Percentiles rank a stretch among this genome's conserved stretches.
These are phyloP conservation scores for Cercospora sp. DNA, from an alignment of 2,329 filamentous ascomycete genomes.

Conservation along the genomic window DNA sequence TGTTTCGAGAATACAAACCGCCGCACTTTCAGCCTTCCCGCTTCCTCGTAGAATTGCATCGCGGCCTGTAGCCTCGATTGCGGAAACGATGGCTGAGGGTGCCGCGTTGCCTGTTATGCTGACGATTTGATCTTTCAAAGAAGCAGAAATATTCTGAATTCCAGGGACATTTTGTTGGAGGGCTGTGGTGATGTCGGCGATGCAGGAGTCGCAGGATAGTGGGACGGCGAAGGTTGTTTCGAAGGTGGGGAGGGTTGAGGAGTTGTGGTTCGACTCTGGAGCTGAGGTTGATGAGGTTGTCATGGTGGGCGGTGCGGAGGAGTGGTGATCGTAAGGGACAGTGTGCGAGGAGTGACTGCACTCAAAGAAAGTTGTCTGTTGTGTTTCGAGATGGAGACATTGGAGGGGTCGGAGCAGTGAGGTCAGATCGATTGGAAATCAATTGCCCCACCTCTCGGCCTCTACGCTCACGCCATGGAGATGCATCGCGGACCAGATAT, in stretches of 20 bases:
- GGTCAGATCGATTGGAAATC: slow-evolving; percentile 13
- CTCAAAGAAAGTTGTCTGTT: slow-evolving; percentile 4
- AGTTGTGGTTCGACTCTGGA: background rate
- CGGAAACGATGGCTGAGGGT: slow-evolving; percentile 83
- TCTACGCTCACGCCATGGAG: background rate
- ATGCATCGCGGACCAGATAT: background rate
- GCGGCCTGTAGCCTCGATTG: slow-evolving; percentile 85
- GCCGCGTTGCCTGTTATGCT: slow-evolving; percentile 86
- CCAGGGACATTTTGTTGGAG: slow-evolving; percentile 65
- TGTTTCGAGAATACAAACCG: slow-evolving; percentile 95
- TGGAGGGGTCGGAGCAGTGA: slow-evolving; percentile 8
- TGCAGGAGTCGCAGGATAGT: slow-evolving; percentile 85
- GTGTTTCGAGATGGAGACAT: slow-evolving; percentile 2
- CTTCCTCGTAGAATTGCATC: slow-evolving; percentile 93
- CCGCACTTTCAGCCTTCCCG: slow-evolving; percentile 77
- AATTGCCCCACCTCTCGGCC: background rate
- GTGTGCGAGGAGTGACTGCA: background rate
- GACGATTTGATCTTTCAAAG: slow-evolving; percentile 79
- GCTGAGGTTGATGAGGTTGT: background rate
- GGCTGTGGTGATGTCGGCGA: slow-evolving; percentile 79
- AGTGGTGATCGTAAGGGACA: background rate
- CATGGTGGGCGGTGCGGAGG: background rate
- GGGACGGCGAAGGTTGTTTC: slow-evolving; percentile 94
- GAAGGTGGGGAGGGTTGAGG: slow-evolving; percentile 38
- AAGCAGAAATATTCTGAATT: slow-evolving; percentile 78